These are phyloP conservation scores for Spatholobus suberectus DNA, from an alignment of 306 rosid species.

Conservation along the genomic window DNA sequence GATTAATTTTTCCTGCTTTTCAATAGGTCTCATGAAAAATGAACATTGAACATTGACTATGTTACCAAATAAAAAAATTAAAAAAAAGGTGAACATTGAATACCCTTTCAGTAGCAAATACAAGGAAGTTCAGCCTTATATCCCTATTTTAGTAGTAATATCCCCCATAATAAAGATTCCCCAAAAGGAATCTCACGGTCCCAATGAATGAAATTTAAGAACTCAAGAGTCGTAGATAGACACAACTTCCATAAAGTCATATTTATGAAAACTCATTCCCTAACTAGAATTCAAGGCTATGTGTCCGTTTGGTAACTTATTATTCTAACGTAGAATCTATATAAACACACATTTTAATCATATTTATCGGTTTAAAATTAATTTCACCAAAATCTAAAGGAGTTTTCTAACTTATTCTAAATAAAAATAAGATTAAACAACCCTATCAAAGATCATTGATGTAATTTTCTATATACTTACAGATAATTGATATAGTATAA, in stretches of 20 bases:
- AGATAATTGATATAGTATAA: too few species aligned
- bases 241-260: not conserved
- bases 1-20: too few species aligned
- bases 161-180: not conserved
- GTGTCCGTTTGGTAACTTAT: not conserved
- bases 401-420: too few species aligned
- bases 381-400: too few species aligned
- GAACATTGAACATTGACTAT: too few species aligned
- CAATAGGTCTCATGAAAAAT: too few species aligned
- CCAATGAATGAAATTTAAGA: not conserved
- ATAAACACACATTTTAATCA: not conserved
- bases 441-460: too few species aligned
- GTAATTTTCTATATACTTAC: too few species aligned
- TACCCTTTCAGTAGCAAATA: not conserved
- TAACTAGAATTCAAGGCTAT: not conserved
- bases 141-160: not conserved
- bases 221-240: not conserved
- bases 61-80: too few species aligned
- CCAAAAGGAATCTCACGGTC: not conserved
- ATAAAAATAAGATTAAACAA: too few species aligned
- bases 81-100: too few species aligned
- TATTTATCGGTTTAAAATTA: not conserved
- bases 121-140: not conserved
- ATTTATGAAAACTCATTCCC: not conserved
- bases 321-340: not conserved